A percentile compares a stretch with the other conserved stretches of the same genome.
Conservation (phyloP, 2,329 filamentous ascomycete genomes). For the Allantophomopsis cytisporea region DNA sequence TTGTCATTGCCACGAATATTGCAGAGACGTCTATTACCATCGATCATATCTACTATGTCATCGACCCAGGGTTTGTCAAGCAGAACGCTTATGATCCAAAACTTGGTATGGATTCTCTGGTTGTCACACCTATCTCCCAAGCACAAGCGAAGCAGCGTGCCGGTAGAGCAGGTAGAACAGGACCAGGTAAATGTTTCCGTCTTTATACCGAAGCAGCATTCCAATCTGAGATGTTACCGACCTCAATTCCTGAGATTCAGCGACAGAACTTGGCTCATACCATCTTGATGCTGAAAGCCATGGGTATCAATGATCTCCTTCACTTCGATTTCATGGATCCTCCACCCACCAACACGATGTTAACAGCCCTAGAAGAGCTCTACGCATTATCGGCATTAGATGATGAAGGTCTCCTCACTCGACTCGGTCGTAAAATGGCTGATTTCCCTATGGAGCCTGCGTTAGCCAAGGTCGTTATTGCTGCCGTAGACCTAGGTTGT, state of each 20-base stretch:
- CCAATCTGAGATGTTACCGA: constrained; percentile 93
- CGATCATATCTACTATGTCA: constrained; percentile 93
- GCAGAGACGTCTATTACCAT: constrained; percentile 97
- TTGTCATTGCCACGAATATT: constrained; percentile 97
- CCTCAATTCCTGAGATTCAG: constrained; percentile 92
- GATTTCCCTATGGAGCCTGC: constrained; percentile 97
- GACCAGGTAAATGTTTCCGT: constrained; percentile 90
- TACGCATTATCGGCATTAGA: constrained; percentile 87
- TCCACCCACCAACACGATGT: constrained; percentile 93
- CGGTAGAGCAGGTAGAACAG: constrained; percentile 84
- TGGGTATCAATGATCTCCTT: constrained; percentile 95
- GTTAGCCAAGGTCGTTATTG: constrained; percentile 81
- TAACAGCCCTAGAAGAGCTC: constrained; percentile 87
- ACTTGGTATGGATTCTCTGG: constrained; percentile 90
- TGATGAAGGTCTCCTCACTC: constrained; percentile 86
- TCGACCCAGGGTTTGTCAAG: constrained; percentile 96
- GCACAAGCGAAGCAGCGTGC: constrained; percentile 92
- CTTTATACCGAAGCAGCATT: constrained; percentile 92
- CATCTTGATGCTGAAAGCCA: constrained; percentile 95
- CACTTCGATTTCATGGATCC: constrained; percentile 99
- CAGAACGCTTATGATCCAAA: constrained; percentile 96
- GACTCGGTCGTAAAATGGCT: constrained; percentile 90
- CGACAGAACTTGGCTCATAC: constrained; percentile 84
- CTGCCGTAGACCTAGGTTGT: constrained; percentile 74
- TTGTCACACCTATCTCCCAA: constrained; percentile 92